Conservation (phyloP, 768 basidiomycete species). For the Russula sp. region DNA sequence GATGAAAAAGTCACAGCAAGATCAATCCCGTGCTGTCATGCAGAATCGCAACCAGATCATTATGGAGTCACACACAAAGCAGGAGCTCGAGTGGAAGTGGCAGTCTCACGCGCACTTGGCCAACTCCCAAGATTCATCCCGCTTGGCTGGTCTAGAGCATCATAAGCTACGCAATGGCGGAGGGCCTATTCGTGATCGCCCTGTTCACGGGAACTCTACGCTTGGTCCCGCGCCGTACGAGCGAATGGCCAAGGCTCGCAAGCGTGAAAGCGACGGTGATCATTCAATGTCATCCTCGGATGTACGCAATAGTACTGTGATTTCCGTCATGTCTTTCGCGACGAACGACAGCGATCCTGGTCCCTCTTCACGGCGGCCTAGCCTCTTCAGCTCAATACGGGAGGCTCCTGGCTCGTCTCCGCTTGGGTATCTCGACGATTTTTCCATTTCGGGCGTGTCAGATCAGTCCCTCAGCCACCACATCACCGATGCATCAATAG, state of each 20-base stretch:
- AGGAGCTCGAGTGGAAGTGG: constrained; percentile 59
- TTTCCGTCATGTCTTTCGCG: constrained; percentile 75
- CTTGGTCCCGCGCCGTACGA: constrained; percentile 44
- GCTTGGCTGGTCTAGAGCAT: constrained; percentile 24
- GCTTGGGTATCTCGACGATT: constrained; percentile 64
- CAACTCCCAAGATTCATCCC: constrained; percentile 28
- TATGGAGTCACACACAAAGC: constrained; percentile 44
- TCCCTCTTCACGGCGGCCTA: constrained; percentile 58
- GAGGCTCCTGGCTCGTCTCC: constrained; percentile 74
- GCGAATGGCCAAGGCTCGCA: constrained; percentile 67
- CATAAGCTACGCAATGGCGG: constrained; percentile 45
- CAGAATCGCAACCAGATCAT: constrained; percentile 78
- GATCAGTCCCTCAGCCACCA: constrained; percentile 76
- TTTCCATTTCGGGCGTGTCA: constrained; percentile 68
- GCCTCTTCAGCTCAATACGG: constrained; percentile 60
- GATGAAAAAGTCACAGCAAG: constrained; percentile 66
- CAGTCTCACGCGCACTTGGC: constrained; percentile 34
- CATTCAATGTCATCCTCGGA: constrained; percentile 90
- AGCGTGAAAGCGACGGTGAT: constrained; percentile 83
- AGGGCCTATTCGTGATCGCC: constrained; percentile 54
- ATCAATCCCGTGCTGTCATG: constrained; percentile 90
- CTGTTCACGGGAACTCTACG: not conserved
- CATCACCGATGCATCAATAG: constrained; percentile 61
- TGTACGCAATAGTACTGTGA: constrained; percentile 63
- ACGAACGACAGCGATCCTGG: constrained; percentile 87